Evolutionary conservation across 208 protist genomes (phyloP).

Genomic region (Trypanosomatidae sp.): DNA sequence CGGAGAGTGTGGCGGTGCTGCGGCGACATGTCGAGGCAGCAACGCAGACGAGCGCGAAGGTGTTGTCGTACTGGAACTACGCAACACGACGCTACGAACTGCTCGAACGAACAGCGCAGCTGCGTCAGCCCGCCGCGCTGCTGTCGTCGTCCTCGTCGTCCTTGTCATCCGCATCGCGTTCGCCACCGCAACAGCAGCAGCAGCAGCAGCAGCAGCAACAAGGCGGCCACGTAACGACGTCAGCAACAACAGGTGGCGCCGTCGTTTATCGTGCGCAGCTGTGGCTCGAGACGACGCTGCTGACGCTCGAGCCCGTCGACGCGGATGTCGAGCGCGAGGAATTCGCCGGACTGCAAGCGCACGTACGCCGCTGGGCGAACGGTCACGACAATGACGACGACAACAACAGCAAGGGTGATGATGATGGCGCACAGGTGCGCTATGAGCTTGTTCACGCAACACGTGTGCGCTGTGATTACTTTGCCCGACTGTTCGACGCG

Average conservation of each 20-base stretch:
- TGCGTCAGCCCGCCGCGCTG: slow-evolving; percentile 12
- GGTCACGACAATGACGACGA: no score
- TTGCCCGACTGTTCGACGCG: slow-evolving; percentile 17
- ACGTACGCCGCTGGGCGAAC: slow-evolving; percentile 15
- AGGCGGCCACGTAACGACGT: no score
- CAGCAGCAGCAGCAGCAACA: no score
- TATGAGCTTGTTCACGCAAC: slow-evolving; percentile 17
- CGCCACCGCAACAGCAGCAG: no score
- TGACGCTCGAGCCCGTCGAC: slow-evolving; percentile 37
- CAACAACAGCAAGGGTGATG: no score
- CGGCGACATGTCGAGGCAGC: slow-evolving; percentile 7
- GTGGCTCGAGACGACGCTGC: slow-evolving; percentile 39
- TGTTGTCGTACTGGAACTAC: slow-evolving; percentile 52
- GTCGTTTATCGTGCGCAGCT: slow-evolving; percentile 23
- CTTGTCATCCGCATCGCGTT: no score
- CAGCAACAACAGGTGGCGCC: background rate
- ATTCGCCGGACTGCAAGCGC: slow-evolving; percentile 20
- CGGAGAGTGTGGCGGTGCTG: slow-evolving; percentile 9
- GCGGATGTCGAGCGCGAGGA: slow-evolving; percentile 13
- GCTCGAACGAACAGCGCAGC: slow-evolving; percentile 8
- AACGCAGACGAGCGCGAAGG: slow-evolving; percentile 9
- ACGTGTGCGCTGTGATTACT: slow-evolving; percentile 18
- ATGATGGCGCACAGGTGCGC: background rate
- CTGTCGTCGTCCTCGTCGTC: no score
- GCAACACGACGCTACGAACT: slow-evolving; percentile 19